phyloP scores from a whole-genome alignment of 2,329 filamentous ascomycete genomes.

The Penicillium sp. region DNA sequence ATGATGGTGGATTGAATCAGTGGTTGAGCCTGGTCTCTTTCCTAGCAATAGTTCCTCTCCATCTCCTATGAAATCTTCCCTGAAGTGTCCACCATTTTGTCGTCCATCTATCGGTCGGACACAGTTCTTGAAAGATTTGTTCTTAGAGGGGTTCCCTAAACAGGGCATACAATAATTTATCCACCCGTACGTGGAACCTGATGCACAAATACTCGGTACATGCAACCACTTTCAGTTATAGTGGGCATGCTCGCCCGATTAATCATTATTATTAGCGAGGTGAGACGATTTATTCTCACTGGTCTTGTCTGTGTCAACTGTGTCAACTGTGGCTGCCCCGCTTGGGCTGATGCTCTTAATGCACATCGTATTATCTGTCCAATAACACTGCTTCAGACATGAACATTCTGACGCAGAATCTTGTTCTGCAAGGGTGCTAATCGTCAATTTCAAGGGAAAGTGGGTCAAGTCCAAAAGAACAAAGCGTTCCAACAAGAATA shows the following conservation, averaged over 20 bases:
- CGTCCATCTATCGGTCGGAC: not conserved
- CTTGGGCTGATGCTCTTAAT: not conserved
- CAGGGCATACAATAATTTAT: not conserved
- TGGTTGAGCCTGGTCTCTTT: not conserved
- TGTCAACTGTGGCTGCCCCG: not conserved
- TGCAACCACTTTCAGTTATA: not conserved
- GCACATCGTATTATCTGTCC: not conserved
- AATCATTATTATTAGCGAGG: not conserved
- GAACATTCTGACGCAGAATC: not conserved
- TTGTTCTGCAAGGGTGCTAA: not conserved
- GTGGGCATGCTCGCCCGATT: not conserved
- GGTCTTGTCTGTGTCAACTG: too few relatives aligned
- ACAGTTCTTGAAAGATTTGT: not conserved
- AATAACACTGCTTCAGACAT: not conserved
- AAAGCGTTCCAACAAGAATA: not conserved
- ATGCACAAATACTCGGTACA: not conserved
- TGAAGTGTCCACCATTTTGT: not conserved
- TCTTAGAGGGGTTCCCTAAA: not conserved
- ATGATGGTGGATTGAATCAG: slow-evolving; percentile 4
- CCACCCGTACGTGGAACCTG: not conserved
- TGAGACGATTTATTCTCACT: not conserved
- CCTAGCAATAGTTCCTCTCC: not conserved
- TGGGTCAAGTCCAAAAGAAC: not conserved
- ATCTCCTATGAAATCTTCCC: not conserved
- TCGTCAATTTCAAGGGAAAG: not conserved